Evolutionary conservation across 2,329 filamentous ascomycete species (phyloP), one percentile per base, ranked within the genome.

Genomic region (Aschersonia sp.): DNA sequence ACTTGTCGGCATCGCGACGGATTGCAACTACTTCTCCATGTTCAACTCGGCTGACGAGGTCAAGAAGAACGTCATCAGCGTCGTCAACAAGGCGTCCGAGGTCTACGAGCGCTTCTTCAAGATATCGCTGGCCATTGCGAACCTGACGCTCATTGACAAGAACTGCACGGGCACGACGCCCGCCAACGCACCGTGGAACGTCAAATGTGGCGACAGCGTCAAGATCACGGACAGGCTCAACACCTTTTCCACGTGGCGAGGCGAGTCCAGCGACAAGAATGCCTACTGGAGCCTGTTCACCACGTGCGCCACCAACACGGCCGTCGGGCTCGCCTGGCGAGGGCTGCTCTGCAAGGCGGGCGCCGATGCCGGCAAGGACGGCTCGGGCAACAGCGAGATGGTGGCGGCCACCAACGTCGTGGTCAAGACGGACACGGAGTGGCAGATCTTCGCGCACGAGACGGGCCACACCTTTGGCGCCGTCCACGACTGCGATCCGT

Each of bases 391-490:
- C 31, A 77, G 77, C 51, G 85, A 92, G 64, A 86, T 81, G 1
- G 84, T 94, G 31, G 82, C 85, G 28, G 85, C 86, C 32, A 82
- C 91, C 51, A 97, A 96, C 60, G 86, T 98, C 1, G 88, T 98
- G 29, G 82, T 92, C 30, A 80, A 80, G 53, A 94, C 88, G 0
- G 74, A 77, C 29, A 84, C 80, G 3, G 89, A 95, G 61, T 97
- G 91, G 91, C 89, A 96, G 62, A 85, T 97, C 50, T 87, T 97
- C 65, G 91, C 91, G 31, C 91, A 97, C 61, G 91, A 97, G 65
- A 82, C 83, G 3, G 91, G 89, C 1, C 91, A 97, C 63, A 97
- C 89, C 0, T 97, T 95, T 63, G 91, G 91, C 44, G 92, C 91
- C 4, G 88, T 96, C 7, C 92, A 98, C 65, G 92, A 98, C 65